Evolutionary conservation across 495 filamentous ascomycete species (phyloP).

Genomic region (Wilcoxina mikolae): DNA sequence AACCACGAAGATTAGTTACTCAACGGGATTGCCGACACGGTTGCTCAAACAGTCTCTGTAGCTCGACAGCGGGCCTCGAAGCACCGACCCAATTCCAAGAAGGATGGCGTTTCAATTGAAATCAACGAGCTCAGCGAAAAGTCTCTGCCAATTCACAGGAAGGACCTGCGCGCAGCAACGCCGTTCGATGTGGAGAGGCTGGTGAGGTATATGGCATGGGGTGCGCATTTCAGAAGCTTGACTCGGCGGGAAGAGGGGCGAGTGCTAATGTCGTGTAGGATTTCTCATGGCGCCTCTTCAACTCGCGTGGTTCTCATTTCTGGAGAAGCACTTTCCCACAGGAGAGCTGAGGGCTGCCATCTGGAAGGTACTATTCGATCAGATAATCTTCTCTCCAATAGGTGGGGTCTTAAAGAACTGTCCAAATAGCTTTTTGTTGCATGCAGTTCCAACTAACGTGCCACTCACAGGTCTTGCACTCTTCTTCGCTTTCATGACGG

Average conservation of each 20-base stretch:
- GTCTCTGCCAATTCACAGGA: slow-evolving; percentile 53
- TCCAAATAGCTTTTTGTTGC: not conserved
- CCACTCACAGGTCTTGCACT: slow-evolving; percentile 45
- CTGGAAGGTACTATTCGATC: slow-evolving; percentile 81
- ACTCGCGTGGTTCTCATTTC: slow-evolving; percentile 85
- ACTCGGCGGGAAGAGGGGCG: too few relatives aligned
- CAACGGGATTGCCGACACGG: slow-evolving; percentile 85
- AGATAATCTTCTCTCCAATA: slow-evolving; percentile 82
- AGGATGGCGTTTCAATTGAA: slow-evolving; percentile 71
- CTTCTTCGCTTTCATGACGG: slow-evolving; percentile 95
- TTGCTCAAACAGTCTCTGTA: slow-evolving; percentile 82
- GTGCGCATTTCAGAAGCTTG: slow-evolving; percentile 2
- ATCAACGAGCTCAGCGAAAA: slow-evolving; percentile 81
- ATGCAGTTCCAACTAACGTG: too few relatives aligned
- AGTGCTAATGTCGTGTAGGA: slow-evolving; percentile 24
- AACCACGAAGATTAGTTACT: slow-evolving; percentile 45
- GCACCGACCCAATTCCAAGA: slow-evolving; percentile 40
- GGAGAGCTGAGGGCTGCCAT: slow-evolving; percentile 65
- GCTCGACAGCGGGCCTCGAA: slow-evolving; percentile 43
- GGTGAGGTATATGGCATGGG: slow-evolving; percentile 90
- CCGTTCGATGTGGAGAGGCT: slow-evolving; percentile 85
- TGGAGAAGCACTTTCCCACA: slow-evolving; percentile 68
- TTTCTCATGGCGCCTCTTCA: slow-evolving; percentile 91
- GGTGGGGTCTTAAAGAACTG: slow-evolving; percentile 42
- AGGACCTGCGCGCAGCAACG: slow-evolving; percentile 45